A percentile compares a stretch with the other conserved stretches of the same genome.
phyloP scores from a whole-genome alignment of 2,329 filamentous ascomycete genomes.

The Westerdykella aurantiaca region DNA sequence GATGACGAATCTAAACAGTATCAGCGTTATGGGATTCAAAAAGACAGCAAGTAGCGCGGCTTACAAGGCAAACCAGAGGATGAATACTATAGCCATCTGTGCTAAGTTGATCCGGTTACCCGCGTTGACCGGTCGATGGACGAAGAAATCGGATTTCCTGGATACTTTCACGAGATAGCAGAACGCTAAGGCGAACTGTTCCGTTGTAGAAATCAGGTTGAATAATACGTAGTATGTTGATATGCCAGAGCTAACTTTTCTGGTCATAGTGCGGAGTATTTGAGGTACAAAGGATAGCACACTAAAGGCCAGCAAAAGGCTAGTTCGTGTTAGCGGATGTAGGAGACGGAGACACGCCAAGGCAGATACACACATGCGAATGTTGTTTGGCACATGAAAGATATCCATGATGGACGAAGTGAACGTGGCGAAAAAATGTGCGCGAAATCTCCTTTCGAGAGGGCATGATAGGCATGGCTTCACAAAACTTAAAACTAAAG shows the following conservation, averaged over 20 bases:
- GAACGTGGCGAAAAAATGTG: background rate
- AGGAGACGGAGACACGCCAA: background rate
- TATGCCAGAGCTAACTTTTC: slow-evolving; percentile 1
- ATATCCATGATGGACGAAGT: background rate
- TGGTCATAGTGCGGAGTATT: background rate
- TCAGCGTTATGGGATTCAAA: background rate
- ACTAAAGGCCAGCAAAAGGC: slow-evolving; percentile 1
- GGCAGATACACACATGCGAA: slow-evolving; percentile 1
- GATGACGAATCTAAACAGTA: background rate
- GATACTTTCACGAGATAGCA: background rate
- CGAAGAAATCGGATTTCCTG: slow-evolving; percentile 1
- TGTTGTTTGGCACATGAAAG: slow-evolving; percentile 1
- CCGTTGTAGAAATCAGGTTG: slow-evolving; percentile 4
- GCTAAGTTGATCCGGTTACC: slow-evolving; percentile 3
- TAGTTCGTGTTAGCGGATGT: background rate
- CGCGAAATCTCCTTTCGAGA: no score
- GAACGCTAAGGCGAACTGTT: slow-evolving; percentile 4
- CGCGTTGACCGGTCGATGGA: background rate
- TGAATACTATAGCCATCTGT: background rate
- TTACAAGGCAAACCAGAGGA: slow-evolving; percentile 1
- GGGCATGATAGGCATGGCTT: no score
- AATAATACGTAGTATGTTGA: slow-evolving; percentile 4
- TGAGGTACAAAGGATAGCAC: slow-evolving; percentile 2
- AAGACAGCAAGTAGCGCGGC: background rate
- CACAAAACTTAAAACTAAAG: no score